Conservation (phyloP, 2,329 filamentous ascomycete genomes). For the Trichophyton verrucosum region DNA sequence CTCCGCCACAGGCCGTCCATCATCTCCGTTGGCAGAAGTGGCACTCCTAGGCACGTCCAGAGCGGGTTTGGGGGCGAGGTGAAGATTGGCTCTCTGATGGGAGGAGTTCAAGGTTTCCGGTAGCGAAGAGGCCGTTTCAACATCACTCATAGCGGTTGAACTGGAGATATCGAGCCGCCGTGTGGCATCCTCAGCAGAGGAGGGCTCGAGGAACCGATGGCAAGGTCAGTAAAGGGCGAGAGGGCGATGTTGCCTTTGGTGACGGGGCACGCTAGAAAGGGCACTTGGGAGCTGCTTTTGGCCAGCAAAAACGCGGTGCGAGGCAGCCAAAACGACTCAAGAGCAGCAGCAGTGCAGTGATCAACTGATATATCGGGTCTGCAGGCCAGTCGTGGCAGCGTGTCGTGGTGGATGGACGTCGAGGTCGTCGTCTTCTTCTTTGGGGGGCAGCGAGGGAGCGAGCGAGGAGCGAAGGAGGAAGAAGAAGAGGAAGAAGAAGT, state of each 20-base stretch:
- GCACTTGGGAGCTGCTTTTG: not conserved
- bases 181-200: conserved; percentile 30
- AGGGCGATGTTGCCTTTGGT: not conserved
- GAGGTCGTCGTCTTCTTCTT: not conserved
- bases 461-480: not conserved
- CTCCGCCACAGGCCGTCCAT: not conserved
- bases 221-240: not conserved
- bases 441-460: not conserved
- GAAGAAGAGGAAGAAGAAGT: not conserved
- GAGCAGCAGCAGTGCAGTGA: not conserved
- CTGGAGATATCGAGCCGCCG: conserved; percentile 27
- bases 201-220: conserved; percentile 1
- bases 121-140: conserved; percentile 26
- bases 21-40: conserved; percentile 1
- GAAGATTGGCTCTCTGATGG: not conserved
- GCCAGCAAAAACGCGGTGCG: not conserved
- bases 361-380: not conserved
- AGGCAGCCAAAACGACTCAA: not conserved
- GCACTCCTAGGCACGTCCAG: not conserved
- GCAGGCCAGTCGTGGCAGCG: not conserved
- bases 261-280: not conserved
- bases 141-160: conserved; percentile 39
- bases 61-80: conserved; percentile 2
- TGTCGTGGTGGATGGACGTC: not conserved
- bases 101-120: conserved; percentile 2